Base-by-base conservation (phyloP, 345 rosid genomes). In the rapeseed (Brassica napus) region DNA sequence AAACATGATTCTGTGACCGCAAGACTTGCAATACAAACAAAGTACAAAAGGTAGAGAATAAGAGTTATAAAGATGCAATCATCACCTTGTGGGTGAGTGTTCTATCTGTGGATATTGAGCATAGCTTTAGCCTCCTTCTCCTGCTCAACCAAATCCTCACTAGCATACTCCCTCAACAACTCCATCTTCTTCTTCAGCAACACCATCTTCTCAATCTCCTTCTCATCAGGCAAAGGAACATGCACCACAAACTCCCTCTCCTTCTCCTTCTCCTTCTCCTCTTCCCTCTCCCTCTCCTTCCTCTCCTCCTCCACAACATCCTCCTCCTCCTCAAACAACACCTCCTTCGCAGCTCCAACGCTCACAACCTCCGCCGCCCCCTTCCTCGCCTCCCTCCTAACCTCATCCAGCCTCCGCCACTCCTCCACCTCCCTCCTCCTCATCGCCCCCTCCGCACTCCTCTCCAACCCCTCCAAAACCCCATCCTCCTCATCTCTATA, bases 401-500 rank as follows among this genome's bases (percentile, higher is more conserved):
- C 89, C 77, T 89, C 90, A 73, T 93, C 98, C 84, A 94, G 77
- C 73, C 92, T 91, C 81, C 73, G 72, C 98, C 98, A 92, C 77
- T 88, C 97, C 64, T 84, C 21, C 64, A 81, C 80, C 97, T 84
- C 85, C 97, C 64, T 84, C 21, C 64, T 82, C 80, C 97, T 84
- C 85, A 93, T 90, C 76, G n/a, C 74, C 14, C 30, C 84, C 83
- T 92, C 94, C 1, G 90, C 89, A 0, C 86, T 86, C 39, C 78
- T 91, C 86, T 95, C 98, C 34, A 95, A 88, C 44, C 28, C 87
- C 83, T 80, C 94, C 88, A 95, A 79, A 5, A 91, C 90, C 1
- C 97, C 98, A 67, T 93, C 98, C 70, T 95, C 98, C 0, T 95
- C 97, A 8, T 95, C 99, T 70, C 98, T 90, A 47, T 93, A 95